phyloP scores from a whole-genome alignment of 164 flowering plant species.

The grape (Vitis vinifera) region ASM3070453v1 NC_081821.1:6043001-6043500 shows the following conservation, averaged over 20 bases:
- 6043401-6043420: neutral
- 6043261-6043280: too few relatives aligned
- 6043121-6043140: slow-evolving; percentile 27
- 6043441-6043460: neutral
- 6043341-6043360: neutral
- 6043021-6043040: slow-evolving; percentile 23
- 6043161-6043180: slow-evolving; percentile 28
- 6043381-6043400: neutral
- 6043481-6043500: neutral
- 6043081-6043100: slow-evolving; percentile 27
- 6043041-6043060: slow-evolving; percentile 29
- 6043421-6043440: slow-evolving; percentile 1
- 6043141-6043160: slow-evolving; percentile 28
- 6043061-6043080: slow-evolving; percentile 30
- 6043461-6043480: neutral
- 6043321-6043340: neutral
- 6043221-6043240: neutral
- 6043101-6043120: slow-evolving; percentile 27
- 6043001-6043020: slow-evolving; percentile 24
- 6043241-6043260: neutral
- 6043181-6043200: slow-evolving; percentile 31
- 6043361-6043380: neutral
- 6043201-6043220: slow-evolving; percentile 4
- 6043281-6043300: neutral
- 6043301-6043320: neutral